Conservation (phyloP, 176 grass and related monocot genomes). For the Bonia amplexicaulis region DNA sequence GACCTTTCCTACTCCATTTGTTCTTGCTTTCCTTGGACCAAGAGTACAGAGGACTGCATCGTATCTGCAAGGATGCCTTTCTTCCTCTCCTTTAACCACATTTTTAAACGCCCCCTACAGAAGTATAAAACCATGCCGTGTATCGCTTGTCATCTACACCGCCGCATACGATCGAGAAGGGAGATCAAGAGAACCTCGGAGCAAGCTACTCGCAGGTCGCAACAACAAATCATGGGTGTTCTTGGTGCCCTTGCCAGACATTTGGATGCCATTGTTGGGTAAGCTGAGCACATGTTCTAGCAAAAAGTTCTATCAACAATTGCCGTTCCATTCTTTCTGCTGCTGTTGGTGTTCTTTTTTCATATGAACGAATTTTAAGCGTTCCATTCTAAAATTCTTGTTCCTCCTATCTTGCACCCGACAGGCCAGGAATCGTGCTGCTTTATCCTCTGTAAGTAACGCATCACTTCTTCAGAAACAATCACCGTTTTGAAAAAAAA, state of each 20-base stretch:
- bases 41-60: slow-evolving; percentile 64
- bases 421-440: slow-evolving; percentile 83
- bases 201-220: not conserved
- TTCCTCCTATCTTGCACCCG: not conserved
- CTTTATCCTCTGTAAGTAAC: slow-evolving; percentile 90
- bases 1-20: slow-evolving; percentile 31
- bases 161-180: not conserved
- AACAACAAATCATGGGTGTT: slow-evolving; percentile 54
- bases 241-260: slow-evolving; percentile 60
- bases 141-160: slow-evolving; percentile 36
- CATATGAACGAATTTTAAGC: not conserved
- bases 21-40: slow-evolving; percentile 71
- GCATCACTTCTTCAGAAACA: not conserved
- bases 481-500: not conserved
- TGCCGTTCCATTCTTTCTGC: not conserved
- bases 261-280: slow-evolving; percentile 79
- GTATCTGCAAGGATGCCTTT: slow-evolving; percentile 62
- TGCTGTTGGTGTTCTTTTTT: not conserved
- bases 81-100: slow-evolving; percentile 33
- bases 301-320: not conserved
- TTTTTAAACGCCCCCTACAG: not conserved
- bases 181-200: not conserved
- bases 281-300: not conserved
- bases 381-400: not conserved
- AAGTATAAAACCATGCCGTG: slow-evolving; percentile 40